Base-by-base conservation (phyloP, 768 basidiomycete genomes). In the Boletus insuetus region DNA sequence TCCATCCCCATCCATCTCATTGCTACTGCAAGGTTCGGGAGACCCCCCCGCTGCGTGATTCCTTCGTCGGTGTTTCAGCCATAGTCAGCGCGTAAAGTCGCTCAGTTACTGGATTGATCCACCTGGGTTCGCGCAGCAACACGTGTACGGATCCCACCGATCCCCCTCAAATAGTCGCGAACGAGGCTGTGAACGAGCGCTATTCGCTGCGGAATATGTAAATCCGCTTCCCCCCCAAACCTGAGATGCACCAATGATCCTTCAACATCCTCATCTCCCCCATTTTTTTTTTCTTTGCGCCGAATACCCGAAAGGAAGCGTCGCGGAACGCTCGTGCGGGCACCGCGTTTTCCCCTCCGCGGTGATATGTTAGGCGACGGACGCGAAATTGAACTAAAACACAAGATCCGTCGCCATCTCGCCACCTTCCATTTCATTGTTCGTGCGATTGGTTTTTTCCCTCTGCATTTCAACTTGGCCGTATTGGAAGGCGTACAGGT, bases 281-380 rank as follows among this genome's bases (percentile, higher is more conserved):
- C 2, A 6, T 29, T 29, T 29, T 29, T 29, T 29, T 11, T 20
- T 37, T 35, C 14, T 26, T 45, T 22, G 34, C 39, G 6, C 56
- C 62, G 49, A 49, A 46, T 42, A 3, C 42, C 58, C 53, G 54
- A 35, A 62, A 58, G 54, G 48, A 44, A 68, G 48, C 19, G 50
- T 66, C 61, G 66, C 66, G 64, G 65, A 58, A 66, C 12, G 55
- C 46, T 65, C 63, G 58, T 56, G 29, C 9, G 31, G 34, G 16
- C 6, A 16, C 35, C 24, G 10, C 46, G 31, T 45, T 31, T 24
- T 31, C 12, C 56, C 50, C 45, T 32, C 64, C 56, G 53, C 60
- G 65, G 63, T 46, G 42, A 54, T 62, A 52, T 19, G 13, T 16
- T 45, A 42, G 26, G 40, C 44, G 49, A 49, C 51, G 51, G 55